Percentiles rank a stretch among this genome's conserved stretches.
Conservation (phyloP, 2,329 filamentous ascomycete genomes). For the Ustulina deusta region DNA sequence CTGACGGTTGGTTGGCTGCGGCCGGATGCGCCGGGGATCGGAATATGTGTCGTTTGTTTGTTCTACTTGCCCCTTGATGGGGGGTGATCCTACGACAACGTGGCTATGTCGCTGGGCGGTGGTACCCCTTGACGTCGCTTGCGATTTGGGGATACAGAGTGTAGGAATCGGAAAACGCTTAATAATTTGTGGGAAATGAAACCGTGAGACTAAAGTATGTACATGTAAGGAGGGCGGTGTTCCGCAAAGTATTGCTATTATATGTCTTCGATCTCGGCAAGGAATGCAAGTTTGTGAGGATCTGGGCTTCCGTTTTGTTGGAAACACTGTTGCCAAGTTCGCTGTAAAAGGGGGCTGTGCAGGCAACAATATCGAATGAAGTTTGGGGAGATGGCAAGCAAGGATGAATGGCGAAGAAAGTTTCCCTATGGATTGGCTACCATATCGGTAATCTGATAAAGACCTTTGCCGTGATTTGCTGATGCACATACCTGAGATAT, state of each 20-base stretch:
- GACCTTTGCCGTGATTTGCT: too few species aligned
- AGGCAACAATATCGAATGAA: background rate
- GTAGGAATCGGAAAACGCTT: background rate
- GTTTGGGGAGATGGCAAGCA: too few species aligned
- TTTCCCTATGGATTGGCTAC: too few species aligned
- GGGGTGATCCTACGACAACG: background rate
- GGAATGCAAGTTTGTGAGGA: background rate
- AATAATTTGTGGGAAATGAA: background rate
- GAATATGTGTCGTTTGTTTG: background rate
- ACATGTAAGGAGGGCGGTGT: background rate
- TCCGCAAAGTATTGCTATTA: background rate
- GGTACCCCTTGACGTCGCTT: background rate
- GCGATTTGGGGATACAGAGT: background rate
- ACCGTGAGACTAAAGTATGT: background rate
- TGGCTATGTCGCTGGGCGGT: background rate
- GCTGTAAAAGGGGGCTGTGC: constrained; percentile 18
- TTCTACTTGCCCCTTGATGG: background rate
- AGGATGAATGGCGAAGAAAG: too few species aligned
- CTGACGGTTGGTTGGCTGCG: background rate
- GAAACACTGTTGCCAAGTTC: background rate
- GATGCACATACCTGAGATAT: too few species aligned
- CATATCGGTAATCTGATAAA: too few species aligned
- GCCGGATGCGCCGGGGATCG: background rate
- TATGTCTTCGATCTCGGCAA: background rate
- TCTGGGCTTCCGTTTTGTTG: background rate